Percentiles rank a stretch among this genome's conserved stretches.
phyloP scores from a whole-genome alignment of 345 rosid species.

The Gossypium australe region DNA sequence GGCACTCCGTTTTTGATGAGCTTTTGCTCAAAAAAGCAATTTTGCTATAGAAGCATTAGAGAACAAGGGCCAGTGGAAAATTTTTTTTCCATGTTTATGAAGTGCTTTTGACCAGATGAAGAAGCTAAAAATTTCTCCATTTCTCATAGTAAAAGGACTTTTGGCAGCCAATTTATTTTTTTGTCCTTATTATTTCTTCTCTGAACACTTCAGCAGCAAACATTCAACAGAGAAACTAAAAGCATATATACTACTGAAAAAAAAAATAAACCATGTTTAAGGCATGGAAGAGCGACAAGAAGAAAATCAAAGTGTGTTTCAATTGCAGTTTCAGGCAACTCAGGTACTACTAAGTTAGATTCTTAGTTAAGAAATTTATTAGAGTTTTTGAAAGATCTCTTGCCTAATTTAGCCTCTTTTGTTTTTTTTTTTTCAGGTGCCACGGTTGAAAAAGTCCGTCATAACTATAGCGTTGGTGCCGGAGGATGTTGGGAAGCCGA shows the following conservation, averaged over 20 bases:
- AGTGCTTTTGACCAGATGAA: too few relatives aligned
- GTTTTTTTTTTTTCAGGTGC: conserved; percentile 55
- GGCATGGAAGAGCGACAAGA: conserved; percentile 89
- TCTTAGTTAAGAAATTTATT: not conserved
- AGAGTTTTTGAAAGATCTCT: conserved; percentile 14
- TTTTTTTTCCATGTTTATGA: too few relatives aligned
- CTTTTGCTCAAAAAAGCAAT: too few relatives aligned
- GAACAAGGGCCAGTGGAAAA: too few relatives aligned
- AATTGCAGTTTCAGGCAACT: conserved; percentile 88
- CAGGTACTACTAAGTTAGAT: conserved; percentile 55
- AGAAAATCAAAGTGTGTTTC: conserved; percentile 88
- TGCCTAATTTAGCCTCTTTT: conserved; percentile 21
- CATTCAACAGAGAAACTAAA: conserved; percentile 20
- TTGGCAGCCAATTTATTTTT: too few relatives aligned
- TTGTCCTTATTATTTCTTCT: too few relatives aligned
- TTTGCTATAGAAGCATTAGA: too few relatives aligned
- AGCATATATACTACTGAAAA: conserved; percentile 16
- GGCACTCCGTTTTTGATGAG: too few relatives aligned
- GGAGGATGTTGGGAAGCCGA: conserved; percentile 84
- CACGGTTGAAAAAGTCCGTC: conserved; percentile 70
- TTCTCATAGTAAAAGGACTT: too few relatives aligned
- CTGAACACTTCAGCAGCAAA: too few relatives aligned
- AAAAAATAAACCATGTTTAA: conserved; percentile 51
- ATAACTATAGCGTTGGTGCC: conserved; percentile 84
- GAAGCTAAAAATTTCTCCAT: too few relatives aligned